Conservation (phyloP, 2,329 filamentous ascomycete genomes). For the Chrysoporthe austroafricana region DNA sequence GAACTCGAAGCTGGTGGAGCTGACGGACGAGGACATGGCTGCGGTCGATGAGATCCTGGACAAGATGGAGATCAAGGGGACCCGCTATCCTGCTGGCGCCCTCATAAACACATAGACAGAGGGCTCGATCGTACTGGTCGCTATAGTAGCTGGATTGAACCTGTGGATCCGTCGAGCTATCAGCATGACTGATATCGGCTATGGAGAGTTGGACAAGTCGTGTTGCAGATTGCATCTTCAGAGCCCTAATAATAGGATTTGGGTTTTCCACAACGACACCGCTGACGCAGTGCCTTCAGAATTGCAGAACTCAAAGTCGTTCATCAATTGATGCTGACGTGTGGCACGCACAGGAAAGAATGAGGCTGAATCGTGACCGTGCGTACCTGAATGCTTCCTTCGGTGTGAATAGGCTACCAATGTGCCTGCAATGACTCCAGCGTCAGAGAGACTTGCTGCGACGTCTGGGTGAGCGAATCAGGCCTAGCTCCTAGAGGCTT, state of each 20-base stretch:
- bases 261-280: constrained; percentile 26
- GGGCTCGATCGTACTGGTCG: too few relatives aligned
- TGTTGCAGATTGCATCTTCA: constrained; percentile 21
- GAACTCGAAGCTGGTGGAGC: constrained; percentile 56
- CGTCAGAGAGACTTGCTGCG: background rate
- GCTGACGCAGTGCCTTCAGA: constrained; percentile 26
- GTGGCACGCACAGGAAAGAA: background rate
- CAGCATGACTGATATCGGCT: background rate
- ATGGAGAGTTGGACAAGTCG: background rate
- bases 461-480: too few relatives aligned
- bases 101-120: constrained; percentile 39
- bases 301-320: constrained; percentile 31
- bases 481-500: too few relatives aligned
- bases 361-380: background rate
- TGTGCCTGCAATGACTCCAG: background rate
- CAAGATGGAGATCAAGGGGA: constrained; percentile 52
- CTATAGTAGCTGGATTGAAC: background rate
- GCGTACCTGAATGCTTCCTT: background rate
- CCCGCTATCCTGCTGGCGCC: constrained; percentile 48
- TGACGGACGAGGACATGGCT: constrained; percentile 54
- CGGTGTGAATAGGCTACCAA: too few relatives aligned
- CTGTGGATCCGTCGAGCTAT: background rate
- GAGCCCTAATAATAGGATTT: constrained; percentile 19
- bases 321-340: constrained; percentile 28
- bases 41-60: constrained; percentile 55